Evolutionary conservation across 1,139 yeast genomes (phyloP).

Genomic region (Magnusiomyces fungicola): DNA sequence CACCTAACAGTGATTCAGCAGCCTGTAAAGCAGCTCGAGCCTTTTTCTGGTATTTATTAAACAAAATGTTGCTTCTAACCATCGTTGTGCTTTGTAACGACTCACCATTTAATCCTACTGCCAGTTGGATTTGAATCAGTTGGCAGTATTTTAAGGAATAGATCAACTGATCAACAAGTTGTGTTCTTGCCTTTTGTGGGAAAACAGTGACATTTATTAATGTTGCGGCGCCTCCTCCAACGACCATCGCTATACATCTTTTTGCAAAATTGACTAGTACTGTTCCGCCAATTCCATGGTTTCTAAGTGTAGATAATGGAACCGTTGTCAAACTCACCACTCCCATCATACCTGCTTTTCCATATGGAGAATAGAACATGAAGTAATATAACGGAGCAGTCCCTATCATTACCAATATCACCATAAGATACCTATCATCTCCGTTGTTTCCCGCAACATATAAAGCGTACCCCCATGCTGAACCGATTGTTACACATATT

Average conservation of each 20-base stretch:
- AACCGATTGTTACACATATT: conserved; percentile 41
- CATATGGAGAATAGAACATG: conserved; percentile 40
- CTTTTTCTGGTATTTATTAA: conserved; percentile 28
- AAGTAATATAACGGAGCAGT: conserved; percentile 41
- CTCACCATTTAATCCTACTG: conserved; percentile 39
- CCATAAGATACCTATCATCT: conserved; percentile 38
- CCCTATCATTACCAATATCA: conserved; percentile 38
- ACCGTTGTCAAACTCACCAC: conserved; percentile 42
- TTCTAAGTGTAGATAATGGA: conserved; percentile 22
- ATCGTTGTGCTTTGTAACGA: conserved; percentile 12
- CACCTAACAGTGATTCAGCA: conserved; percentile 32
- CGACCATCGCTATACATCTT: conserved; percentile 43
- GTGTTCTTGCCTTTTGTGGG: conserved; percentile 43
- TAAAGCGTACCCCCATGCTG: conserved; percentile 43
- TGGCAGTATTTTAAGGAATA: conserved; percentile 37
- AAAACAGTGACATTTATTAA: conserved; percentile 39
- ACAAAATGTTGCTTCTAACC: conserved; percentile 26
- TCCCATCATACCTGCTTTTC: conserved; percentile 45
- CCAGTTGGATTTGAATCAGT: conserved; percentile 34
- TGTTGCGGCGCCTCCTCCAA: conserved; percentile 43
- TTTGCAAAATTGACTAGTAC: conserved; percentile 41
- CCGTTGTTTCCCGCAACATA: conserved; percentile 38
- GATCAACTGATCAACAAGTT: conserved; percentile 37
- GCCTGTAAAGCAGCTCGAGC: conserved; percentile 37
- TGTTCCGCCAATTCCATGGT: conserved; percentile 32